phyloP scores from a whole-genome alignment of 495 filamentous ascomycete genomes.

The Xylaria castorea region DNA sequence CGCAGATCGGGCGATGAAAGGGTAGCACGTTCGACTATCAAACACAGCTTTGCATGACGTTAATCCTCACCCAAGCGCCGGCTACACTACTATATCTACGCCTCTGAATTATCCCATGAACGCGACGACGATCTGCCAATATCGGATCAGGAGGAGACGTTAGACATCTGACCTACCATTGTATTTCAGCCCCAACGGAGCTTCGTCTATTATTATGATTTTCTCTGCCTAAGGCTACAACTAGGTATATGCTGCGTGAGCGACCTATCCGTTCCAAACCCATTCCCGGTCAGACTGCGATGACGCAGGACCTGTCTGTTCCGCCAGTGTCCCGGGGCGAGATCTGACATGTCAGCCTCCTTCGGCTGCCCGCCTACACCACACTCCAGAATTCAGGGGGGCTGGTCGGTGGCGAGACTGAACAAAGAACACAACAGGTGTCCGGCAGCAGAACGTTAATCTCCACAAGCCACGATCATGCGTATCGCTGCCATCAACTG shows the following conservation, averaged over 20 bases:
- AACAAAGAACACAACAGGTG: conserved; percentile 7
- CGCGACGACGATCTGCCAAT: conserved; percentile 1
- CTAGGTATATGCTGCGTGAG: not conserved
- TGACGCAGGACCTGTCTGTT: conserved; percentile 21
- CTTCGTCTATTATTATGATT: not conserved
- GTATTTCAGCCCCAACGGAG: conserved; percentile 1
- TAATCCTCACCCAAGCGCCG: conserved; percentile 18
- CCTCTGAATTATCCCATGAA: not conserved
- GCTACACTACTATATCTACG: not conserved
- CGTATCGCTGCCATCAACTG: conserved; percentile 14
- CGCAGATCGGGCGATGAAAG: conserved; percentile 26
- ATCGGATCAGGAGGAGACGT: conserved; percentile 9
- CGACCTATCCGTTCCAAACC: not conserved
- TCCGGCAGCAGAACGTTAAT: conserved; percentile 14
- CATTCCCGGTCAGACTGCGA: not conserved
- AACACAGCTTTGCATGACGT: conserved; percentile 20
- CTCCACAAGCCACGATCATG: conserved; percentile 10
- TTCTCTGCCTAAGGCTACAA: conserved; percentile 7
- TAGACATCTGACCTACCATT: conserved; percentile 6
- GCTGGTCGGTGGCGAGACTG: conserved; percentile 9
- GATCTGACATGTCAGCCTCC: conserved; percentile 28
- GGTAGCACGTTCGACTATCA: conserved; percentile 28
- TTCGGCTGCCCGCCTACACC: conserved; percentile 23
- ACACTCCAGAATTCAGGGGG: conserved; percentile 11
- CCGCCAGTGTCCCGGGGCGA: conserved; percentile 21